A percentile compares a stretch with the other conserved stretches of the same genome.
Conservation (phyloP, 148 eudicot species). For the Arbutus unedo region DNA sequence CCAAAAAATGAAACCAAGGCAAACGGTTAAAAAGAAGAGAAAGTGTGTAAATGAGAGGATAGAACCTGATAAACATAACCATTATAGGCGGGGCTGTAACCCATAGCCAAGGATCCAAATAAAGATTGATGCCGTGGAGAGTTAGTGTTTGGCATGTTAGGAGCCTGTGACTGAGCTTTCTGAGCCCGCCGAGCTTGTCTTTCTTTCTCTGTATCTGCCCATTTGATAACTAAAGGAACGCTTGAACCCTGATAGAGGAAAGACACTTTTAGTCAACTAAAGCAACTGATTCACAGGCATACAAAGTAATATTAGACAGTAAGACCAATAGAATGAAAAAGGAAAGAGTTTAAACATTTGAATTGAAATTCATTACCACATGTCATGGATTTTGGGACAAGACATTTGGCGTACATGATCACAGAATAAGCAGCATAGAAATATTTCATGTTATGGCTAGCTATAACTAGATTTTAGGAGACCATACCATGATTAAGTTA, state of each 20-base stretch:
- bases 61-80: constrained; percentile 97
- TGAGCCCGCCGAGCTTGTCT: constrained; percentile 83
- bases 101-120: constrained; percentile 76
- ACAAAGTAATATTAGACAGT: not conserved
- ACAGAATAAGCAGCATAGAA: not conserved
- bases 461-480: not conserved
- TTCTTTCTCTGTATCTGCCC: constrained; percentile 98
- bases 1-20: constrained; percentile 7
- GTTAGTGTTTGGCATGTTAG: constrained; percentile 46
- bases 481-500: not conserved
- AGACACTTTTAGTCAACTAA: not conserved
- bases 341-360: not conserved
- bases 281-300: not conserved
- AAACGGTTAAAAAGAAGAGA: constrained; percentile 4
- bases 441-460: not conserved
- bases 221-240: constrained; percentile 85
- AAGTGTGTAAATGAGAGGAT: not conserved
- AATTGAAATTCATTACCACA: not conserved
- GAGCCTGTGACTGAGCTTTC: constrained; percentile 56
- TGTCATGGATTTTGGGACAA: not conserved
- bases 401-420: not conserved
- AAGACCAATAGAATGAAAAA: not conserved
- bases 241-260: constrained; percentile 61
- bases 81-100: constrained; percentile 69
- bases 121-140: constrained; percentile 56